Conservation (phyloP, 495 filamentous ascomycete species). For the Amniculicola lignicola region DNA sequence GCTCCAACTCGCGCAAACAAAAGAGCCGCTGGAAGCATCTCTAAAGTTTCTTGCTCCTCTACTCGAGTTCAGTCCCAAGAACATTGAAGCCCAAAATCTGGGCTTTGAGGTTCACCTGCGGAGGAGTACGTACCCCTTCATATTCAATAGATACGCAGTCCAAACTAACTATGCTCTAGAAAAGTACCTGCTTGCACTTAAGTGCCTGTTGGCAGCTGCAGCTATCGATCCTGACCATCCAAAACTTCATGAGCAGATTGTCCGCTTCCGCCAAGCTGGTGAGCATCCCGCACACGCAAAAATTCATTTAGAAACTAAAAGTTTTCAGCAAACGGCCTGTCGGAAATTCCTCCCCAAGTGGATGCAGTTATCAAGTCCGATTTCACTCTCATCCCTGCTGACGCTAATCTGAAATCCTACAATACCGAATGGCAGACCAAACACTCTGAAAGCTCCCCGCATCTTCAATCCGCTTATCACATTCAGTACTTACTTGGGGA, state of each 20-base stretch:
- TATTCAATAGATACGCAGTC: slow-evolving; percentile 13
- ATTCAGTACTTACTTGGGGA: slow-evolving; percentile 59
- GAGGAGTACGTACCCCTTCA: slow-evolving; percentile 56
- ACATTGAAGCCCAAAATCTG: slow-evolving; percentile 73
- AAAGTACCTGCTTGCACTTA: slow-evolving; percentile 80
- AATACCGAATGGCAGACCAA: slow-evolving; percentile 64
- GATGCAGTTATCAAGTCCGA: slow-evolving; percentile 63
- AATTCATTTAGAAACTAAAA: not conserved
- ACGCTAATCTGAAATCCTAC: slow-evolving; percentile 57
- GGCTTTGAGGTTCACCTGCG: slow-evolving; percentile 89
- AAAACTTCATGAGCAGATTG: slow-evolving; percentile 71
- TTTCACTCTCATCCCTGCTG: slow-evolving; percentile 57
- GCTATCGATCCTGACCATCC: slow-evolving; percentile 67
- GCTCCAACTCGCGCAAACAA: slow-evolving; percentile 68
- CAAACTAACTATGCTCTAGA: slow-evolving; percentile 51
- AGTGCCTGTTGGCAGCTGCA: slow-evolving; percentile 72
- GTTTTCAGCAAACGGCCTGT: slow-evolving; percentile 49
- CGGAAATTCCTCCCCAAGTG: slow-evolving; percentile 58
- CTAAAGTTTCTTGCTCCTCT: slow-evolving; percentile 81
- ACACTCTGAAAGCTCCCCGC: slow-evolving; percentile 60
- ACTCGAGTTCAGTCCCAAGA: slow-evolving; percentile 76
- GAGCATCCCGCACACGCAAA: slow-evolving; percentile 22
- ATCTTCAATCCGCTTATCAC: slow-evolving; percentile 62
- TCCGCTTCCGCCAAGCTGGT: slow-evolving; percentile 63
- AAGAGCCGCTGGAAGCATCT: slow-evolving; percentile 78